Base-by-base conservation (phyloP, 1,284 basidiomycete genomes). In the Malassezia cuniculi region DNA sequence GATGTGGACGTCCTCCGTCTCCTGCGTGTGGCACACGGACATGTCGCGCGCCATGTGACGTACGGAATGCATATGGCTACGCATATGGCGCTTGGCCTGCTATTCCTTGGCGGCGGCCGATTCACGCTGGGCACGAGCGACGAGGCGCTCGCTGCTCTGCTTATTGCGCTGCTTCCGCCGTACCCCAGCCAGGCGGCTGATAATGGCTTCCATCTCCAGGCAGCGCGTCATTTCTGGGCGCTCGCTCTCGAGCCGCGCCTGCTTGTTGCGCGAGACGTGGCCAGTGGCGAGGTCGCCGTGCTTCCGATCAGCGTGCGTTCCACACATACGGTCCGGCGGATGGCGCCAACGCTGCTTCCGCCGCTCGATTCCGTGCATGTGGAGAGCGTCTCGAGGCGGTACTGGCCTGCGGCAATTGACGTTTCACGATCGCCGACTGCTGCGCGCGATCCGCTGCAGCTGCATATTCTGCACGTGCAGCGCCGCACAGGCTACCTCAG, bases 241-340 rank as follows among this genome's bases (percentile, higher is more conserved):
- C 72, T 97, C 25, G 93, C 93, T 1, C 80, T 84, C 11, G 89
- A 97, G 58, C 89, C 93, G 3, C 73, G 93, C 31, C 89, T 89
- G 63, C 73, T 97, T 9, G 77, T 89, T 25, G 84, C 85, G 0
- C 76, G 83, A 15, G 61, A 54, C 31, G 43, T 66, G 28, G 48
- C 53, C 36, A 51, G 46, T 4, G 47, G 48, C 29, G 50, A 62
- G 36, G 39, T 53, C 12, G 52, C 50, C 9, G 40, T 44, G 21
- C 40, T 60, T 25, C 59, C 57, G 2, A 36, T 58, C 37, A 32
- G 32, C 20, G 41, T 50, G 16, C 4, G 14, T 2, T 44, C 45
- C 6, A 50, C 49, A 11, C 20, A 6, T 11, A 27, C 34, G 16
- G 78, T 80, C 5, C 79, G 81, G 48, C 71, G 90, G 34, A 85